Percentiles rank a stretch among this genome's conserved stretches.
Evolutionary conservation across 495 filamentous ascomycete genomes (phyloP).

Genomic region (Margaritispora aquatica): DNA sequence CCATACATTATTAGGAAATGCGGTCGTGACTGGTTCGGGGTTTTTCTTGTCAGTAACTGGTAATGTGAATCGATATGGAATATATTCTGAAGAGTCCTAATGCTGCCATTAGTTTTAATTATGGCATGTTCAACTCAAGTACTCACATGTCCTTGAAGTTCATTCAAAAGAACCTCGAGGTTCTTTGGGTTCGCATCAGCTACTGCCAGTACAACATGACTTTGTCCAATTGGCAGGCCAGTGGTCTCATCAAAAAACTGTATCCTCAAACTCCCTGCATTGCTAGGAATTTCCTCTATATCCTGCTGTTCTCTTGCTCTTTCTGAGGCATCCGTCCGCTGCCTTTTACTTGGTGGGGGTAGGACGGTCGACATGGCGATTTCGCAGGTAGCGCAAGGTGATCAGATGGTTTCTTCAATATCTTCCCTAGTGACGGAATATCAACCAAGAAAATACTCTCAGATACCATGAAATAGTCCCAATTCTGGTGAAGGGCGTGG

Average conservation of each 20-base stretch:
- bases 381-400: no score
- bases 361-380: constrained; percentile 73
- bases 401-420: no score
- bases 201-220: constrained; percentile 74
- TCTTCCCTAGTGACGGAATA: no score
- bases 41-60: constrained; percentile 21
- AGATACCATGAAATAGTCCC: background rate
- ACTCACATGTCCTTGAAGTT: constrained; percentile 62
- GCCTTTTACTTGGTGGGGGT: constrained; percentile 88
- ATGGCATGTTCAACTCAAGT: constrained; percentile 17
- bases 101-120: constrained; percentile 37
- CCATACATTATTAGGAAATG: constrained; percentile 65
- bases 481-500: constrained; percentile 2
- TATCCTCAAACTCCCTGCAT: constrained; percentile 73
- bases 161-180: constrained; percentile 86
- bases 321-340: constrained; percentile 69
- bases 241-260: constrained; percentile 85
- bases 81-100: constrained; percentile 26
- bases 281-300: constrained; percentile 58
- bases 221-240: constrained; percentile 48
- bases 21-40: constrained; percentile 17
- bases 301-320: constrained; percentile 71
- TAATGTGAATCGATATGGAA: constrained; percentile 25
- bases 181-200: constrained; percentile 85
- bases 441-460: background rate